These are phyloP conservation scores for Kwoniella mangroviensis DNA, from an alignment of 768 basidiomycete genomes.

Conservation along the genomic window DNA sequence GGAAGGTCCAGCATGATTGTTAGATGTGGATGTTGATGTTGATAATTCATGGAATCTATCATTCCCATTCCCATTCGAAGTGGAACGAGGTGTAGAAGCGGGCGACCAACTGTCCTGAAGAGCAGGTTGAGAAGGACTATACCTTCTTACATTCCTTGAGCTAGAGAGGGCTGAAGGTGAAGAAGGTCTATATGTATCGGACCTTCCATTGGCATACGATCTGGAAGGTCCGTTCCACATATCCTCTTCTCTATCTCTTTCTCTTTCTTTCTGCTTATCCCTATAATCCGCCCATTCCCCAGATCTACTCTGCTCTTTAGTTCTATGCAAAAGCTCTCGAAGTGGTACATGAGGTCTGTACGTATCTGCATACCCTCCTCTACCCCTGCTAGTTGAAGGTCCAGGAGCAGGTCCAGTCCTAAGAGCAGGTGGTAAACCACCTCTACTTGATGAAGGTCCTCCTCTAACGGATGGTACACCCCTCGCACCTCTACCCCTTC, in stretches of 20 bases:
- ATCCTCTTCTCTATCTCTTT: not conserved
- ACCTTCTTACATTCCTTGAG: not conserved
- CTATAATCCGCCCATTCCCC: not conserved
- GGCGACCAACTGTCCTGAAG: constrained; percentile 1
- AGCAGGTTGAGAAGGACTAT: constrained; percentile 8
- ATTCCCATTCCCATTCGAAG: not conserved
- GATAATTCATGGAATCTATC: not conserved
- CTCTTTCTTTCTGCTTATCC: not conserved
- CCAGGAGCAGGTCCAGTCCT: not conserved
- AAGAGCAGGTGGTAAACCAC: not conserved
- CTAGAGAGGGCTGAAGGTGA: no score
- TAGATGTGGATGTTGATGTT: not conserved
- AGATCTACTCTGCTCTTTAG: not conserved
- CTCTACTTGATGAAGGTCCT: not conserved
- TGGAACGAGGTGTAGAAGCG: not conserved
- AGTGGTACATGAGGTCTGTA: not conserved
- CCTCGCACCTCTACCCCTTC: constrained; percentile 6
- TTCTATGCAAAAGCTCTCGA: not conserved
- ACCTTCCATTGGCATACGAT: not conserved
- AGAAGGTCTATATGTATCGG: not conserved
- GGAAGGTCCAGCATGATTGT: not conserved
- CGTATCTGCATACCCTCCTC: not conserved
- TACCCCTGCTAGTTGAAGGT: not conserved
- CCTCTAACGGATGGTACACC: not conserved
- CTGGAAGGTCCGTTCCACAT: not conserved